phyloP scores from a whole-genome alignment of 495 filamentous ascomycete species.

The Friedmanniomyces endolithicus region DNA sequence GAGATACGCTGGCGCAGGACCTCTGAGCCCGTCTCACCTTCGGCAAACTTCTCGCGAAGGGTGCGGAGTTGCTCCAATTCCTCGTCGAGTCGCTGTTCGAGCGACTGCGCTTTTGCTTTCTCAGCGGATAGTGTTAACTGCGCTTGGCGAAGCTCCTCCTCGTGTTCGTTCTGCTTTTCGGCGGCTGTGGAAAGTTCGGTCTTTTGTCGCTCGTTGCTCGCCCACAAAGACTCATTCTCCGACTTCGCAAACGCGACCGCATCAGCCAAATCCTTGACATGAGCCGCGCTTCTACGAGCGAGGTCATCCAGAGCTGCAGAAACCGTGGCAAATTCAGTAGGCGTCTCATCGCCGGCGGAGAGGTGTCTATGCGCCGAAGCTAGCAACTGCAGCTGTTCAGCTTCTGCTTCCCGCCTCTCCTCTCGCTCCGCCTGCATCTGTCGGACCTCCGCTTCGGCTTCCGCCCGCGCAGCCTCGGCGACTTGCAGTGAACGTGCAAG shows the following conservation, averaged over 20 bases:
- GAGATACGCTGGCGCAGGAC: constrained; percentile 56
- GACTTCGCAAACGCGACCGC: constrained; percentile 29
- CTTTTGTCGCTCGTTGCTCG: constrained; percentile 22
- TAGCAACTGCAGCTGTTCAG: constrained; percentile 43
- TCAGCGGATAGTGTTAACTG: constrained; percentile 40
- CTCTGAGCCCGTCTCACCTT: constrained; percentile 70
- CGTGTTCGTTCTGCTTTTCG: constrained; percentile 17
- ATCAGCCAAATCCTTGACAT: constrained; percentile 27
- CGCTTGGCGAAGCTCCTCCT: constrained; percentile 17
- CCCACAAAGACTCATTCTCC: constrained; percentile 27
- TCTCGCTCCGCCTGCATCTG: constrained; percentile 32
- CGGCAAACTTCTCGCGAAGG: constrained; percentile 55
- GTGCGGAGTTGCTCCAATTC: constrained; percentile 51
- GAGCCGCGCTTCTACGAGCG: constrained; percentile 24
- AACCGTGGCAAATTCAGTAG: constrained; percentile 46
- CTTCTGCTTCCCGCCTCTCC: constrained; percentile 40
- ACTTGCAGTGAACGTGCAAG: constrained; percentile 43
- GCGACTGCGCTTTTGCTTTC: constrained; percentile 42
- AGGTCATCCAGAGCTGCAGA: constrained; percentile 39
- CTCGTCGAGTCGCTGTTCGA: constrained; percentile 53
- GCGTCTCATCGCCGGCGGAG: constrained; percentile 45
- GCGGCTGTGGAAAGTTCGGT: constrained; percentile 18
- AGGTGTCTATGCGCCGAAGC: constrained; percentile 51
- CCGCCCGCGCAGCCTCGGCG: constrained; percentile 38
- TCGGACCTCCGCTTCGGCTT: constrained; percentile 22